Percentiles rank a stretch among this genome's conserved stretches.
phyloP scores from a whole-genome alignment of 805 yeast species.

The Starmera pachycereana region DNA sequence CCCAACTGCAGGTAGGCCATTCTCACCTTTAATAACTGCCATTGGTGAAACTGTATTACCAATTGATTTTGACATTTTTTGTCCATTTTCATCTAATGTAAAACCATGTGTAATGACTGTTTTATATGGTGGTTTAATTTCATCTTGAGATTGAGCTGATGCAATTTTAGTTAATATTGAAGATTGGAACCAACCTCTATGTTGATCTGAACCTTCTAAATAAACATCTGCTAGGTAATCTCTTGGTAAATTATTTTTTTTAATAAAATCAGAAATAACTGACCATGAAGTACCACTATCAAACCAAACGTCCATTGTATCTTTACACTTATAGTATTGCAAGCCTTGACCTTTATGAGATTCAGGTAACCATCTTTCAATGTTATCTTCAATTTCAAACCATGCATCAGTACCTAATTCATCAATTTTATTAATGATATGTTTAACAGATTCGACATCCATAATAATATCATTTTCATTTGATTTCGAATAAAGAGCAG shows the following conservation, averaged over 20 bases:
- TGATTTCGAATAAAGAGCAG: conserved; percentile 54
- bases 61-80: conserved; percentile 88
- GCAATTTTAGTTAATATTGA: conserved; percentile 75
- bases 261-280: conserved; percentile 31
- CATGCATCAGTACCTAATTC: conserved; percentile 67
- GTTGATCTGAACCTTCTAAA: conserved; percentile 96
- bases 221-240: conserved; percentile 66
- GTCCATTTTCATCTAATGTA: conserved; percentile 73
- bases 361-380: conserved; percentile 65
- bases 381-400: conserved; percentile 53
- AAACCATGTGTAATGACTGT: conserved; percentile 89
- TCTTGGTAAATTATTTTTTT: conserved; percentile 26
- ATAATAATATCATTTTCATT: conserved; percentile 55
- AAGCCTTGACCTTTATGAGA: conserved; percentile 29
- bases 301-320: conserved; percentile 99
- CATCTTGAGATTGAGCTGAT: conserved; percentile 12
- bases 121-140: conserved; percentile 49
- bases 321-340: conserved; percentile 55
- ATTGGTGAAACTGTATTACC: conserved; percentile 74
- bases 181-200: conserved; percentile 98
- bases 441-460: conserved; percentile 43
- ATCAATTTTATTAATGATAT: conserved; percentile 45
- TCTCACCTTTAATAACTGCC: conserved; percentile 54
- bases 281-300: conserved; percentile 95
- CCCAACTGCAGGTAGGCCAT: conserved; percentile 56